Evolutionary conservation across 768 basidiomycete genomes (phyloP), one percentile per base, ranked within the genome.

Genomic region (Leucocoprinus sp.): DNA sequence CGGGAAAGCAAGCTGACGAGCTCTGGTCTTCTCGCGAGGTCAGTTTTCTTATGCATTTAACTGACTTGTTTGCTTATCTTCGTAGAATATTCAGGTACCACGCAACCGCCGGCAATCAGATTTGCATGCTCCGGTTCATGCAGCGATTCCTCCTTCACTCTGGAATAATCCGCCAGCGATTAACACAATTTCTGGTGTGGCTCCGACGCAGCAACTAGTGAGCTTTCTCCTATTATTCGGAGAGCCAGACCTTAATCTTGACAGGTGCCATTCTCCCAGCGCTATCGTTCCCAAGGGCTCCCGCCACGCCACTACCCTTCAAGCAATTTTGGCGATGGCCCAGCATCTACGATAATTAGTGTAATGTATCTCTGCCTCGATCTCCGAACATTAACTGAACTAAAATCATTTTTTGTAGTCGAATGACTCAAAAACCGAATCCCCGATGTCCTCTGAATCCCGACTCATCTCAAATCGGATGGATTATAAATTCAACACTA

Each of bases 1-100:
- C 67, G 17, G 62, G 61, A 26, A 50, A 51, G 21, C 51, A 55
- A n/a, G 55, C 61, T 2, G 62, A 65, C 24, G 52, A 60, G 29
- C 37, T 63, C 18, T 69, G 66, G 65, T 57, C 48, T 12, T 61
- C 62, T 8, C 54, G 54, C 28, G 58, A 67, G 54, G 65, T 67
- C 51, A 15, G 53, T 27, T 18, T 3, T 24, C 37, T 28, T 8
- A 15, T 18, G n/a, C 15, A 17, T 37, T 15, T 14, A 15, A 8
- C 1, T 29, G 15, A 24, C 26, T 18, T 27, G 22, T 26, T 14
- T 26, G 17, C 36, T 21, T 11, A 5, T 31, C 29, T 24, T 18
- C 18, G 17, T 29, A 54, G 52, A 56, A 55, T 50, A 50, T 61
- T 31, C 56, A 61, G 43, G 41, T 58, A 22, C 11, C 23, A 26